A percentile compares a stretch with the other conserved stretches of the same genome.
Evolutionary conservation across 768 basidiomycete genomes (phyloP).

Genomic region (Tulasnella sp.): DNA sequence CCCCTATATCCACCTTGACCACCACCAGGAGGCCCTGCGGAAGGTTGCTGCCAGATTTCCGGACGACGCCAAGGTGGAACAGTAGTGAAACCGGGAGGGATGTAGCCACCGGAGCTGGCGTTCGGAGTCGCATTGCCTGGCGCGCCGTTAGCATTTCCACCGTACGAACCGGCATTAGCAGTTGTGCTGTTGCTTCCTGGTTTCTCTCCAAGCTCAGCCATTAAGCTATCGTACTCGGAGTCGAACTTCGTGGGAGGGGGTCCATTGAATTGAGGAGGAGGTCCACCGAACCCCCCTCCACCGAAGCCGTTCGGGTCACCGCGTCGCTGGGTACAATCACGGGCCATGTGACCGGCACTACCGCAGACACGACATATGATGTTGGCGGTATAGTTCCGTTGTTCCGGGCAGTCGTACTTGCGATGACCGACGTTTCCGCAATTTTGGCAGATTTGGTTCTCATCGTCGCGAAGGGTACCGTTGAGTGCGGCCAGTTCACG

Average conservation of each 20-base stretch:
- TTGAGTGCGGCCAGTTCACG: slow-evolving; percentile 96
- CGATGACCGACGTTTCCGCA: slow-evolving; percentile 90
- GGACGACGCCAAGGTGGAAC: slow-evolving; percentile 88
- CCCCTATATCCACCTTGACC: slow-evolving; percentile 55
- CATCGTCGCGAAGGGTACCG: slow-evolving; percentile 97
- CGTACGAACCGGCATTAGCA: slow-evolving; percentile 26
- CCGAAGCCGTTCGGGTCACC: slow-evolving; percentile 48
- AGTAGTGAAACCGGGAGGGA: slow-evolving; percentile 54
- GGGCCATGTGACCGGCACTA: slow-evolving; percentile 97
- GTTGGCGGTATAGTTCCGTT: slow-evolving; percentile 97
- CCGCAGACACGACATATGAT: slow-evolving; percentile 99
- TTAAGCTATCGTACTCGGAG: slow-evolving; percentile 92
- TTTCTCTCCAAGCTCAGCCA: slow-evolving; percentile 95
- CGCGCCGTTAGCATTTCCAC: slow-evolving; percentile 31
- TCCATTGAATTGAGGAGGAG: slow-evolving; percentile 26
- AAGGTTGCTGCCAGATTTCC: slow-evolving; percentile 48
- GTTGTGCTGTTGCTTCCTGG: slow-evolving; percentile 41
- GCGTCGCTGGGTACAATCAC: slow-evolving; percentile 90
- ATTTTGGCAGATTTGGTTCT: slow-evolving; percentile 98
- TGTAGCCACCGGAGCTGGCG: slow-evolving; percentile 33
- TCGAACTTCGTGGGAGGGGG: slow-evolving; percentile 68
- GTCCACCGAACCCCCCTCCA: slow-evolving; percentile 2
- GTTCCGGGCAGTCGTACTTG: slow-evolving; percentile 98
- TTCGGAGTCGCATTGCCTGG: slow-evolving; percentile 33
- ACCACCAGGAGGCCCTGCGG: slow-evolving; percentile 33